phyloP scores from a whole-genome alignment of 2,329 filamentous ascomycete genomes.

The Onygenales sp. region DNA sequence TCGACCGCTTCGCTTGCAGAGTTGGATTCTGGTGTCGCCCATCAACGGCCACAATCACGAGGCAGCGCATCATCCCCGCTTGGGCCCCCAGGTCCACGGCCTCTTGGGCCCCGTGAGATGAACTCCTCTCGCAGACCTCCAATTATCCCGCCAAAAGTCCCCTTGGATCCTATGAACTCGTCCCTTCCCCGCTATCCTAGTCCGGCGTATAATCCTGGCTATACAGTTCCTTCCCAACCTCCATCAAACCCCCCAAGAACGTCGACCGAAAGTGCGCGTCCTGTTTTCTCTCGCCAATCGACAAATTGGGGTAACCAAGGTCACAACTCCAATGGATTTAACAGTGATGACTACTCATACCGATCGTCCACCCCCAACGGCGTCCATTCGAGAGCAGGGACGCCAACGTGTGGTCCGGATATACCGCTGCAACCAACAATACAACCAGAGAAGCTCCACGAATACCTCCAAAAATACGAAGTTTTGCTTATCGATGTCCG shows the following conservation, averaged over 20 bases:
- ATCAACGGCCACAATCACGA: slow-evolving; percentile 1
- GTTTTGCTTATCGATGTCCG: slow-evolving; percentile 82
- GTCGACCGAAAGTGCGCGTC: slow-evolving; percentile 32
- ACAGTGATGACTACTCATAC: slow-evolving; percentile 35
- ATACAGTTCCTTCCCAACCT: slow-evolving; percentile 29
- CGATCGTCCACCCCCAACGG: slow-evolving; percentile 36
- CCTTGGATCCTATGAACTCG: slow-evolving; percentile 22
- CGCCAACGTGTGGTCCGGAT: slow-evolving; percentile 36
- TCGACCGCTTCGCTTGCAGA: background rate
- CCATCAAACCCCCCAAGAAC: slow-evolving; percentile 29
- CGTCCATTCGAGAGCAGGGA: slow-evolving; percentile 25
- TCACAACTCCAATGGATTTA: slow-evolving; percentile 25
- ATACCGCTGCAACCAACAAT: slow-evolving; percentile 52
- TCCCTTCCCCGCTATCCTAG: slow-evolving; percentile 38
- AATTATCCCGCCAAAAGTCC: slow-evolving; percentile 35
- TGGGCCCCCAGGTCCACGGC: slow-evolving; percentile 19
- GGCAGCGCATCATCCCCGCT: slow-evolving; percentile 1
- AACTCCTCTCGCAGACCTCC: slow-evolving; percentile 24
- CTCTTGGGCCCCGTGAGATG: slow-evolving; percentile 36
- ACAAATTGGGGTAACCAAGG: slow-evolving; percentile 11
- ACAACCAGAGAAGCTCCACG: slow-evolving; percentile 58
- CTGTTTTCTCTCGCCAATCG: slow-evolving; percentile 13
- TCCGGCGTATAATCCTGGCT: slow-evolving; percentile 40
- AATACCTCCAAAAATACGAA: slow-evolving; percentile 56
- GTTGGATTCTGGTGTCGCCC: background rate